These are phyloP conservation scores for Dendrocalamus sinicus DNA, from an alignment of 176 grass and related monocot species.

Conservation along the genomic window DNA sequence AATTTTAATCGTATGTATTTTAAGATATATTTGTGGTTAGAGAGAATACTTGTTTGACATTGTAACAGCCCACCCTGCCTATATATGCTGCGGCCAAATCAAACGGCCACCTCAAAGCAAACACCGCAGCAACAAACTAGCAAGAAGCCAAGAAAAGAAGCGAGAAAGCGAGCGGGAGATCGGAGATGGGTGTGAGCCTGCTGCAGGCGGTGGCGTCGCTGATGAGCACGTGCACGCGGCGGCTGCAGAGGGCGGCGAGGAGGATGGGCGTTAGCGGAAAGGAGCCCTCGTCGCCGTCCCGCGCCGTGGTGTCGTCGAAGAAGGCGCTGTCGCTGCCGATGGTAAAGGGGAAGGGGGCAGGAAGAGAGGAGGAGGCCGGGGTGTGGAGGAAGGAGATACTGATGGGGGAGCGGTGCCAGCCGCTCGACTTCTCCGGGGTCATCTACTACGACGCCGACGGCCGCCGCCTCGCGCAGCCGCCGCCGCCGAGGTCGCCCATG, in stretches of 20 bases:
- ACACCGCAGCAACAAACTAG: neutral
- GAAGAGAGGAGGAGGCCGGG: constrained; percentile 39
- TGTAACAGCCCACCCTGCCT: neutral
- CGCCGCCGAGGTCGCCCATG: constrained; percentile 74
- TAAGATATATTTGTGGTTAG: no score
- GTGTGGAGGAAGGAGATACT: constrained; percentile 78
- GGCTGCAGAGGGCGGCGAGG: constrained; percentile 58
- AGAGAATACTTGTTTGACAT: constrained; percentile 25
- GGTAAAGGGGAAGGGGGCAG: neutral
- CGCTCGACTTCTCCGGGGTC: constrained; percentile 79
- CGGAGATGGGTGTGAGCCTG: constrained; percentile 56
- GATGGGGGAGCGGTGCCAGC: constrained; percentile 82
- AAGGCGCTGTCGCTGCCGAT: constrained; percentile 37
- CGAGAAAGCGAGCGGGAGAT: neutral
- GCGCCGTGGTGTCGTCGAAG: constrained; percentile 35
- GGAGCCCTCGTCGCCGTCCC: neutral
- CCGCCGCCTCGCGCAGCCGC: constrained; percentile 50
- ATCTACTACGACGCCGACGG: constrained; percentile 91
- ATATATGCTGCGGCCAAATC: constrained; percentile 33
- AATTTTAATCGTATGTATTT: no score
- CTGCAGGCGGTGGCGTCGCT: constrained; percentile 61
- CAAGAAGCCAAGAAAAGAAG: neutral
- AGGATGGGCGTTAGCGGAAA: constrained; percentile 31
- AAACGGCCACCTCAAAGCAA: constrained; percentile 27
- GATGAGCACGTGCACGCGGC: constrained; percentile 48